phyloP scores from a whole-genome alignment of 2,329 filamentous ascomycete genomes.

The Phoma sp. region DNA sequence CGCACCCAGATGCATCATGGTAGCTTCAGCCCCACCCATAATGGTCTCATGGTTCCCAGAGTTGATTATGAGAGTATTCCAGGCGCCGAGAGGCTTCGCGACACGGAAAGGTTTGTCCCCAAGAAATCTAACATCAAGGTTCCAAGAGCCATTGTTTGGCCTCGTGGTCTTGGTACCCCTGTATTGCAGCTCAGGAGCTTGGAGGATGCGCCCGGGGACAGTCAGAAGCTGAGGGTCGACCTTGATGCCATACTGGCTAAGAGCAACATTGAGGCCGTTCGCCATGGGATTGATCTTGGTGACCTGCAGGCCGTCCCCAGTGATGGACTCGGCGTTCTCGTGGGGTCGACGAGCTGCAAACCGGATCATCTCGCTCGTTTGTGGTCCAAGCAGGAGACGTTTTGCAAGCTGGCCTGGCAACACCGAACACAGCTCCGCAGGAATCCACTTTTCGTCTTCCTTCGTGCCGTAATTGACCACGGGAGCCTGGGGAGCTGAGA shows the following conservation, averaged over 20 bases:
- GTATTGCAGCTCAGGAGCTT: slow-evolving; percentile 69
- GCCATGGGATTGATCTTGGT: slow-evolving; percentile 32
- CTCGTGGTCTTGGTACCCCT: slow-evolving; percentile 36
- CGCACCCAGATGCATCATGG: slow-evolving; percentile 15
- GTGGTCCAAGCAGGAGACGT: slow-evolving; percentile 32
- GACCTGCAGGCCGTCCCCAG: slow-evolving; percentile 34
- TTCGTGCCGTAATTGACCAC: slow-evolving; percentile 38
- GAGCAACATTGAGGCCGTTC: slow-evolving; percentile 29
- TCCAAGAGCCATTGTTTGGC: slow-evolving; percentile 70
- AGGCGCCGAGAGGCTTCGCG: slow-evolving; percentile 28
- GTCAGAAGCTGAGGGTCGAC: slow-evolving; percentile 71
- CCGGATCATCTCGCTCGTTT: slow-evolving; percentile 42
- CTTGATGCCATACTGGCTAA: slow-evolving; percentile 66
- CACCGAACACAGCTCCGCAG: slow-evolving; percentile 41
- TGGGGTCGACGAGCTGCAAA: slow-evolving; percentile 42
- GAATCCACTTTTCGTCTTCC: slow-evolving; percentile 41
- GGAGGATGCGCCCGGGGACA: slow-evolving; percentile 74
- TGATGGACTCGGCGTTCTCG: slow-evolving; percentile 42
- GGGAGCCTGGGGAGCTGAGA: slow-evolving; percentile 31
- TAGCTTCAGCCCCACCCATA: slow-evolving; percentile 21
- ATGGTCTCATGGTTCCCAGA: slow-evolving; percentile 27
- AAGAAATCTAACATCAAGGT: slow-evolving; percentile 58
- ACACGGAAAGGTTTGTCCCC: slow-evolving; percentile 37
- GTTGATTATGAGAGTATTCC: slow-evolving; percentile 44
- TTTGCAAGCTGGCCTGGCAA: slow-evolving; percentile 42